Percentiles rank a stretch among this genome's conserved stretches.
phyloP scores from a whole-genome alignment of 495 filamentous ascomycete genomes.

The Hypoxylon intermedium region DNA sequence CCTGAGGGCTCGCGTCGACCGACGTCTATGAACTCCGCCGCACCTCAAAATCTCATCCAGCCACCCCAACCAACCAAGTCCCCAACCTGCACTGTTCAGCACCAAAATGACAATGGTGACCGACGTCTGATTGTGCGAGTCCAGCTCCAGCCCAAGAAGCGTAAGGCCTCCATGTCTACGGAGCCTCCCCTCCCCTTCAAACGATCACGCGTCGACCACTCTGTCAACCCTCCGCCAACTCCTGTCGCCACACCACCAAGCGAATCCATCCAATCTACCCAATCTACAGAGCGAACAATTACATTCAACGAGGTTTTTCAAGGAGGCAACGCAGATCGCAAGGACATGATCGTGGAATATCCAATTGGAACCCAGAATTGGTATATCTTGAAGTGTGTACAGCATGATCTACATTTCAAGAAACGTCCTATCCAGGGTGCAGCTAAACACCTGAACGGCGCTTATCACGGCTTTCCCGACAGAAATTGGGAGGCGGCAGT shows the following conservation, averaged over 20 bases:
- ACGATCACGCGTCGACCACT: slow-evolving; percentile 15
- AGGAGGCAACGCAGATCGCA: slow-evolving; percentile 43
- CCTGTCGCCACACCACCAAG: not conserved
- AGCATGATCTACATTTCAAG: slow-evolving; percentile 53
- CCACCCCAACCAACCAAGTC: slow-evolving; percentile 3
- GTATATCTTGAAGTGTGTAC: slow-evolving; percentile 55
- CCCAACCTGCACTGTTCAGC: slow-evolving; percentile 19
- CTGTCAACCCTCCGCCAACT: not conserved
- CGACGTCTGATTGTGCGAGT: slow-evolving; percentile 29
- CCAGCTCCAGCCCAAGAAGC: slow-evolving; percentile 29
- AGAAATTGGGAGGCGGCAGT: slow-evolving; percentile 45
- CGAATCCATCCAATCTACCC: not conserved
- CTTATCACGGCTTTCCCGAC: slow-evolving; percentile 42
- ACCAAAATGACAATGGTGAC: slow-evolving; percentile 6
- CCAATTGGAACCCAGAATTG: slow-evolving; percentile 37
- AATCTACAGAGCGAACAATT: slow-evolving; percentile 34
- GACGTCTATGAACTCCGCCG: not conserved
- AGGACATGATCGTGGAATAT: slow-evolving; percentile 52
- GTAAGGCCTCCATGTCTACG: not conserved
- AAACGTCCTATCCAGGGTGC: slow-evolving; percentile 49
- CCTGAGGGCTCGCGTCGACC: not conserved
- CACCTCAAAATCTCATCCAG: not conserved
- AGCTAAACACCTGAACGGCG: slow-evolving; percentile 50
- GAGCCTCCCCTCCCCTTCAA: slow-evolving; percentile 6
- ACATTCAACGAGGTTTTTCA: slow-evolving; percentile 52